Percentiles rank a stretch among this genome's conserved stretches.
phyloP scores from a whole-genome alignment of 1,139 yeast species.

The Pichia sp. region DNA sequence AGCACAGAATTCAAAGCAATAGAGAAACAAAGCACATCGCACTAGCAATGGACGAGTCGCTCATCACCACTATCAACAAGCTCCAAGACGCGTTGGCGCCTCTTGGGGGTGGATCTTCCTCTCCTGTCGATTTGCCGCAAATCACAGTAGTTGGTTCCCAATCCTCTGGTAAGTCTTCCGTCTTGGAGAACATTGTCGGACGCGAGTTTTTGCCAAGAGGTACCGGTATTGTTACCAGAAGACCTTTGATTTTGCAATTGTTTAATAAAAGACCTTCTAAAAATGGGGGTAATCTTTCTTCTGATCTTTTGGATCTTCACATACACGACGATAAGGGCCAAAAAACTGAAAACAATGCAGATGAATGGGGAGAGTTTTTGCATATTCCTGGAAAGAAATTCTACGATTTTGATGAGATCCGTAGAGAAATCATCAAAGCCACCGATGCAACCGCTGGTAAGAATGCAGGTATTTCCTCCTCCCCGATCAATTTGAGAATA shows the following conservation, averaged over 20 bases:
- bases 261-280: constrained; percentile 53
- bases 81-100: constrained; percentile 94
- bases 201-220: constrained; percentile 92
- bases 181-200: constrained; percentile 86
- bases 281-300: constrained; percentile 19
- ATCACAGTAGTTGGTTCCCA: constrained; percentile 96
- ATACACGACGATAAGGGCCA: constrained; percentile 36
- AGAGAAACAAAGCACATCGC: not conserved
- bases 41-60: constrained; percentile 70
- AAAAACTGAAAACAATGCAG: constrained; percentile 66
- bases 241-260: constrained; percentile 70
- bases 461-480: constrained; percentile 85
- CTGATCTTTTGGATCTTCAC: constrained; percentile 33
- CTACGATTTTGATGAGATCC: constrained; percentile 83
- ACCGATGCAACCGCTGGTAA: constrained; percentile 93
- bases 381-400: constrained; percentile 88
- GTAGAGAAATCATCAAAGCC: constrained; percentile 86
- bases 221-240: constrained; percentile 88
- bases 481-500: constrained; percentile 88
- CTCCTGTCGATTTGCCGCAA: constrained; percentile 90
- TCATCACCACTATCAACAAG: constrained; percentile 87
- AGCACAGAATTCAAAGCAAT: too few species aligned
- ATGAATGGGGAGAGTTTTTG: constrained; percentile 98
- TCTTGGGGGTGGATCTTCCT: constrained; percentile 75
- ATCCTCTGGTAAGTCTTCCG: constrained; percentile 89